Conservation (phyloP, 129 eudicot genomes). For the Sambucus nigra region DNA sequence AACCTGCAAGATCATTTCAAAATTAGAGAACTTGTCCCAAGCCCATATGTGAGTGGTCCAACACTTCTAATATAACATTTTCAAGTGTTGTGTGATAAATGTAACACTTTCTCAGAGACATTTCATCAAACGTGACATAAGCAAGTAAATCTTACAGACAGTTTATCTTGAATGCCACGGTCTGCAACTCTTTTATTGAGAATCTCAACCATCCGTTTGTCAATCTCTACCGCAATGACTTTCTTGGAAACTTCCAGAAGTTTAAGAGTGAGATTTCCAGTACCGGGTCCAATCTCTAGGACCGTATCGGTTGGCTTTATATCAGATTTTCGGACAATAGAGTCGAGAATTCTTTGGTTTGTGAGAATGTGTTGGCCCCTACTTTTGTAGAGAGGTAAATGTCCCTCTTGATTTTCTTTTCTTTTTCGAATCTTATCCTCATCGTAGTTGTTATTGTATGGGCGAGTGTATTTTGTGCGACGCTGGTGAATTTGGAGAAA, state of each 20-base stretch:
- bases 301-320: conserved; percentile 59
- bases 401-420: conserved; percentile 32
- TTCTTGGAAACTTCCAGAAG: conserved; percentile 63
- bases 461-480: conserved; percentile 29
- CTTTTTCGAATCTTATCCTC: conserved; percentile 11
- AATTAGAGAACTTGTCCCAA: background rate
- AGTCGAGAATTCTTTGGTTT: conserved; percentile 58
- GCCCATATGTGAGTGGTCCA: background rate
- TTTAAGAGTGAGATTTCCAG: conserved; percentile 86
- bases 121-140: conserved; percentile 35
- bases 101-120: conserved; percentile 17
- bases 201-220: conserved; percentile 69
- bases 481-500: conserved; percentile 18
- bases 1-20: conserved; percentile 34
- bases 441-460: conserved; percentile 17
- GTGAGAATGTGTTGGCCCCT: conserved; percentile 86
- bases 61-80: background rate
- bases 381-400: conserved; percentile 57
- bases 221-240: conserved; percentile 74
- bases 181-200: conserved; percentile 53
- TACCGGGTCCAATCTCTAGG: conserved; percentile 95
- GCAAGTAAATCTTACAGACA: conserved; percentile 46
- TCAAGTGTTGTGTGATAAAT: no score
- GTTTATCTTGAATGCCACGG: conserved; percentile 30
- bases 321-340: conserved; percentile 54